phyloP scores from a whole-genome alignment of 2,329 filamentous ascomycete species.

The Diaporthe amygdali region DNA sequence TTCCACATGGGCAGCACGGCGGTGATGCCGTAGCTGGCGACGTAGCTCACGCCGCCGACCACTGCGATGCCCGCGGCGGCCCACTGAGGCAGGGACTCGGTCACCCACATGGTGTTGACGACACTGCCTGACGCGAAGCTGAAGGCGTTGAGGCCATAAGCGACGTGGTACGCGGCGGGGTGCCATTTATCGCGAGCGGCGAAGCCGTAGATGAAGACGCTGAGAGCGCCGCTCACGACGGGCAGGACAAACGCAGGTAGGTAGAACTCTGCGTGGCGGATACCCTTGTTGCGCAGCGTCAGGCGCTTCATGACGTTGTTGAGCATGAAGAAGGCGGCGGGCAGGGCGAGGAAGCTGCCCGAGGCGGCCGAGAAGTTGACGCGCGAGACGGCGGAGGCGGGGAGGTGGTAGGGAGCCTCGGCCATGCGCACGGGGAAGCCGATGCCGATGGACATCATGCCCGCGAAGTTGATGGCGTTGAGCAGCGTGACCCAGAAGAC shows the following conservation, averaged over 20 bases:
- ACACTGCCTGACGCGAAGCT: constrained; percentile 28
- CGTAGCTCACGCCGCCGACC: constrained; percentile 29
- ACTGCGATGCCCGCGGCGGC: constrained; percentile 30
- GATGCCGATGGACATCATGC: constrained; percentile 31
- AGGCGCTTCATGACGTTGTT: constrained; percentile 29
- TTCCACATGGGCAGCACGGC: constrained; percentile 25
- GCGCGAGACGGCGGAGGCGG: background rate
- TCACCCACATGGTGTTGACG: constrained; percentile 33
- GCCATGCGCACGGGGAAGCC: constrained; percentile 28
- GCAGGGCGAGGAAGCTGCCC: constrained; percentile 28
- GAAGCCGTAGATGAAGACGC: constrained; percentile 29
- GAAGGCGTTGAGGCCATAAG: constrained; percentile 31
- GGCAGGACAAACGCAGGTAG: constrained; percentile 31
- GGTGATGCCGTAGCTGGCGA: constrained; percentile 27
- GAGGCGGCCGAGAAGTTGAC: constrained; percentile 28
- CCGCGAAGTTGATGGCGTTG: constrained; percentile 32
- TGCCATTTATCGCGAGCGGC: constrained; percentile 22
- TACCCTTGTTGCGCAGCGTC: constrained; percentile 30
- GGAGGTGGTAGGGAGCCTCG: constrained; percentile 27
- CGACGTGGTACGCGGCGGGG: constrained; percentile 19
- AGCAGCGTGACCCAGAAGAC: constrained; percentile 34
- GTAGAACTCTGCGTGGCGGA: constrained; percentile 34
- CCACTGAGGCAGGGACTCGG: constrained; percentile 34
- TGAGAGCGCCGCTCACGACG: constrained; percentile 27
- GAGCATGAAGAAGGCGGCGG: constrained; percentile 23